phyloP scores from a whole-genome alignment of 768 basidiomycete species.

The Neoboletus brunneissimus region DNA sequence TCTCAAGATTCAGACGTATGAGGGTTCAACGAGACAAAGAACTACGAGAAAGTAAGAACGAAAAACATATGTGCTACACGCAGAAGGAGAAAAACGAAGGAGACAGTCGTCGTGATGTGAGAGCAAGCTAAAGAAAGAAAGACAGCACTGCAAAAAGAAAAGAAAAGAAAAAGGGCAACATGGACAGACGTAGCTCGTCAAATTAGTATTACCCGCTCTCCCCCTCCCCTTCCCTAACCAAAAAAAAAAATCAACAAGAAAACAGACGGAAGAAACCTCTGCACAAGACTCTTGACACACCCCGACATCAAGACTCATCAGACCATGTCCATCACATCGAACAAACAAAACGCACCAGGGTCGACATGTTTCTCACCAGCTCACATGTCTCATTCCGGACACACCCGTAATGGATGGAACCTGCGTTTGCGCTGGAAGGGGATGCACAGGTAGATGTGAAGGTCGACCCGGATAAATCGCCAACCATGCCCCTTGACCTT shows the following conservation, averaged over 20 bases:
- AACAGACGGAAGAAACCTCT: not conserved
- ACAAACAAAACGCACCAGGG: slow-evolving; percentile 2
- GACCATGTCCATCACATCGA: not conserved
- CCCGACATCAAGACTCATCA: not conserved
- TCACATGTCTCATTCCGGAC: slow-evolving; percentile 27
- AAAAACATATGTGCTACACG: slow-evolving; percentile 1
- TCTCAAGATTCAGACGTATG: not conserved
- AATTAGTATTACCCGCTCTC: slow-evolving; percentile 20
- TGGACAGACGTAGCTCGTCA: slow-evolving; percentile 2
- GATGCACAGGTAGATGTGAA: slow-evolving; percentile 15
- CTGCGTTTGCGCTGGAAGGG: slow-evolving; percentile 13
- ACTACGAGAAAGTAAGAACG: not conserved
- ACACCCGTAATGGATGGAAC: slow-evolving; percentile 18
- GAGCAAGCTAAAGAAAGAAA: not conserved
- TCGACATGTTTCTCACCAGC: slow-evolving; percentile 18
- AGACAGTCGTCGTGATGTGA: not conserved
- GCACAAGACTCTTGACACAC: not conserved
- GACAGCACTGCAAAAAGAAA: not conserved
- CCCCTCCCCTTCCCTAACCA: slow-evolving; percentile 3
- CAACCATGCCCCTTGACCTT: slow-evolving; percentile 21
- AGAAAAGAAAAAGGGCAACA: not conserved
- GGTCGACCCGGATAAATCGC: slow-evolving; percentile 21
- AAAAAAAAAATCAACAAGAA: slow-evolving; percentile 19
- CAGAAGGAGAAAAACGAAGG: not conserved
- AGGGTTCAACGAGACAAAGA: not conserved